Base-by-base conservation (phyloP, 257 asterid species). In the Ballota nigra region DNA sequence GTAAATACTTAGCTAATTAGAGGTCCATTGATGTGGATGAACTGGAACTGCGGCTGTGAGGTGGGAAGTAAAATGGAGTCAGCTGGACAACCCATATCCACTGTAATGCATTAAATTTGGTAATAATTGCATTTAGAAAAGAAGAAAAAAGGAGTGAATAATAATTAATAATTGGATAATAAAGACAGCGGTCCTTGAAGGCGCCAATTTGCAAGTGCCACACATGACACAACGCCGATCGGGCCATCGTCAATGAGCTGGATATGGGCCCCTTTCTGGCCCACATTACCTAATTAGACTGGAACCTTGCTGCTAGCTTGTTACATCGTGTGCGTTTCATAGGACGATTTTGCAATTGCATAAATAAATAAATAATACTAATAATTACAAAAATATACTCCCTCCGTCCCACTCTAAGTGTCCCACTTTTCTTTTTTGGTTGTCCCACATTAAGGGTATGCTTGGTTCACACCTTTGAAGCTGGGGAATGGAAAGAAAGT, bases 41-140 rank as follows among this genome's bases (percentile, higher is more conserved):
- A 28, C 15, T 66, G 79, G 74, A 49, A 38, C 64, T 69, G 79
- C 74, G 77, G 79, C 77, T 57, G 34, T 56, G 57, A 16, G 9
- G 60, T 71, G 49, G 29, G 53, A 31, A 8, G 28, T 28, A 26
- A 55, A 63, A 58, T 24, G 63, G 47, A 45, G 43, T 55, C 60
- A 58, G 24, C 53, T 62, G 34, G 80, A 75, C 79, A 75, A 38
- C 79, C 79, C 66, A 75, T 60, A 61, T 26, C 20, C 28, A 68
- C 41, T 68, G 75, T 66, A 56, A 7, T 26, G 77, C 58, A 49
- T 33, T 64, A 7, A 43, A 22, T 49, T 36, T 4, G 10, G n/a
- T 0, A 51, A 23, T 18, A 3, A n/a, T 8, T 5, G n/a, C 26
- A 16, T 34, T 34, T 20, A 13, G 13, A 9, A 13, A 19, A 19